These are phyloP conservation scores for Cryptosporidium canis DNA, from an alignment of 169 alveolate species.

Conservation along the genomic window DNA sequence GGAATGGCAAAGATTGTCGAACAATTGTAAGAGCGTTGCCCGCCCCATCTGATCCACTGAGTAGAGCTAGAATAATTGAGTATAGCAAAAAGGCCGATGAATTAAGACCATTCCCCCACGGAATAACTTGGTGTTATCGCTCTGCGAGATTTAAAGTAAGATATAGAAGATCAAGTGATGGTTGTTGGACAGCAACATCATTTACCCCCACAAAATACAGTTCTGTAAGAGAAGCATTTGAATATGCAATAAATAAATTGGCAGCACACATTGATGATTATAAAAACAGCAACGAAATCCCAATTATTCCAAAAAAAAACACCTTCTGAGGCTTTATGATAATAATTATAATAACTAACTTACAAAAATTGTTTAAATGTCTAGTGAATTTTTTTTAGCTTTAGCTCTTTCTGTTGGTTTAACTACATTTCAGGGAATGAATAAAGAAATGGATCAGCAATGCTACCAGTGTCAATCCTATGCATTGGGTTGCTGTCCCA, in stretches of 20 bases:
- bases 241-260: conserved; percentile 30
- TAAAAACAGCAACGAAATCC: conserved; percentile 56
- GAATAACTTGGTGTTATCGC: conserved; percentile 71
- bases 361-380: background rate
- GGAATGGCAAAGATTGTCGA: background rate
- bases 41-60: conserved; percentile 53
- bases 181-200: conserved; percentile 71
- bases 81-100: conserved; percentile 56
- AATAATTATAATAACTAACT: background rate
- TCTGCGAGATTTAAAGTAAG: conserved; percentile 72
- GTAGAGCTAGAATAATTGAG: conserved; percentile 70
- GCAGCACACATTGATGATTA: conserved; percentile 59
- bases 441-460: conserved; percentile 45
- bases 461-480: conserved; percentile 48
- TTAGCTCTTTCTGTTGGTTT: background rate
- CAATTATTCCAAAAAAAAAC: conserved; percentile 28
- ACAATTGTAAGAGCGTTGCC: conserved; percentile 57
- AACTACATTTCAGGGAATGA: conserved; percentile 32
- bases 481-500: conserved; percentile 45
- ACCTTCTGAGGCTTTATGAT: background rate
- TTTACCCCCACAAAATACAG: conserved; percentile 52
- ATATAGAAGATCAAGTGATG: conserved; percentile 57
- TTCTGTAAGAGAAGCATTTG: conserved; percentile 60
- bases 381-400: background rate
- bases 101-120: conserved; percentile 70